Base-by-base conservation (phyloP, 495 filamentous ascomycete species). In the Evernia prunastri region DNA sequence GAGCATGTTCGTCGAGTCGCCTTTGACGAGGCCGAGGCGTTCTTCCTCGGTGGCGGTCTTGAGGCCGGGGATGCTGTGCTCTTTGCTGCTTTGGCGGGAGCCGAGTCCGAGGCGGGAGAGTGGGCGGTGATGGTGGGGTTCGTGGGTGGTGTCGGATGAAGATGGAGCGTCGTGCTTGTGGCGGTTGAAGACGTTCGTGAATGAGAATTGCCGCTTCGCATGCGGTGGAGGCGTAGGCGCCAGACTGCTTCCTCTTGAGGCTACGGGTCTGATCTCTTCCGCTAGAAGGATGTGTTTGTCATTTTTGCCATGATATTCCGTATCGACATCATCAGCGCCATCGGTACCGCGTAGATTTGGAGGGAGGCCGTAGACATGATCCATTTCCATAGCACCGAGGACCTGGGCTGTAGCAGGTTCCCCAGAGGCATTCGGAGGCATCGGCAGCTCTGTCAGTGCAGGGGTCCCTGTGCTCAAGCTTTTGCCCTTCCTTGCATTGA, bases 41-140 rank as follows among this genome's bases (percentile, higher is more conserved):
- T 98, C 94, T 73, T 98, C 94, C 69, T 97, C 94, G 0, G 92
- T 96, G 10, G 83, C 83, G 56, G 75, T 75, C 65, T 81, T 82
- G 27, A 67, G 68, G 29, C 64, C 63, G 15, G 65, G 59, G 25
- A n/a, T 58, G 20, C 18, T 13, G 40, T 49, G 45, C 47, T 58
- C 60, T 49, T 61, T 63, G 56, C 75, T 70, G 71, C 68, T 60
- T 67, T 69, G n/a, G 56, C 62, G 61, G 64, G 68, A 73, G 58
- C 75, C 72, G n/a, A 81, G 64, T 2, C 80, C 77, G 36, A 76
- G 73, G 43, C 77, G 72, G 60, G 57, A 73, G 27, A 66, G 66
- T 60, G 63, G 71, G 69, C 63, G 62, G 58, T 66, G 58, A 66
- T 53, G 36, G 12, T 37, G 36, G 6, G 6, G 51, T 33, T 54